phyloP scores from a whole-genome alignment of 495 filamentous ascomycete species.

The Annulohypoxylon nitens region DNA sequence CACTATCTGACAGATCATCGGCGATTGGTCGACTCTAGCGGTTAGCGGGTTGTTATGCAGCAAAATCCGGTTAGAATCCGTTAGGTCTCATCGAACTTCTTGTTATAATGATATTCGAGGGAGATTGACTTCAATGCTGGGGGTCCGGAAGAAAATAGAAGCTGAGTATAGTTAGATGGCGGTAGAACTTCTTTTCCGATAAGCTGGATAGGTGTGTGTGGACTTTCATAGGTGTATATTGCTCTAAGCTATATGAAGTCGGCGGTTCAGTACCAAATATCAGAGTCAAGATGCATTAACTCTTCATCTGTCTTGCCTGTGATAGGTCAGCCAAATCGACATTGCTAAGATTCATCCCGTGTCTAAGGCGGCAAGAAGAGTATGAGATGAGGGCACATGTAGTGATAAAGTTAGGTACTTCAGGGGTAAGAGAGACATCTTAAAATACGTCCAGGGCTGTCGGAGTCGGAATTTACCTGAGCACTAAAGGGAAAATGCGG shows the following conservation, averaged over 20 bases:
- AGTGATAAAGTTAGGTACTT: neutral
- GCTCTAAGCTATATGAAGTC: neutral
- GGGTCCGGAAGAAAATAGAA: neutral
- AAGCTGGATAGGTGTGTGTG: too few relatives aligned
- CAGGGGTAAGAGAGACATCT: conserved; percentile 8
- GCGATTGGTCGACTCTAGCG: neutral
- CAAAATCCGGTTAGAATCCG: neutral
- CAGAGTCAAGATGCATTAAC: neutral
- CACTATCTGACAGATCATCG: neutral
- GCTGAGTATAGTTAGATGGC: neutral
- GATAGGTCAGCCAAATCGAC: neutral
- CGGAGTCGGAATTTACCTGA: neutral
- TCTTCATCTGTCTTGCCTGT: neutral
- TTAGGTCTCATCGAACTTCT: neutral
- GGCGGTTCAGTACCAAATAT: neutral
- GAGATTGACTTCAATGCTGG: neutral
- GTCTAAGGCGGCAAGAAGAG: conserved; percentile 1
- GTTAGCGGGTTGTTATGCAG: neutral
- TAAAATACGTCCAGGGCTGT: neutral
- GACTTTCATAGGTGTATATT: neutral
- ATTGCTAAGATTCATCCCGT: neutral
- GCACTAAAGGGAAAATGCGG: conserved; percentile 26
- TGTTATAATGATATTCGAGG: neutral
- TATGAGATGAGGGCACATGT: neutral
- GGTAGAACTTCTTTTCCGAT: neutral